Base-by-base conservation (phyloP, 148 eudicot genomes). In the Oxyria digyna region DNA sequence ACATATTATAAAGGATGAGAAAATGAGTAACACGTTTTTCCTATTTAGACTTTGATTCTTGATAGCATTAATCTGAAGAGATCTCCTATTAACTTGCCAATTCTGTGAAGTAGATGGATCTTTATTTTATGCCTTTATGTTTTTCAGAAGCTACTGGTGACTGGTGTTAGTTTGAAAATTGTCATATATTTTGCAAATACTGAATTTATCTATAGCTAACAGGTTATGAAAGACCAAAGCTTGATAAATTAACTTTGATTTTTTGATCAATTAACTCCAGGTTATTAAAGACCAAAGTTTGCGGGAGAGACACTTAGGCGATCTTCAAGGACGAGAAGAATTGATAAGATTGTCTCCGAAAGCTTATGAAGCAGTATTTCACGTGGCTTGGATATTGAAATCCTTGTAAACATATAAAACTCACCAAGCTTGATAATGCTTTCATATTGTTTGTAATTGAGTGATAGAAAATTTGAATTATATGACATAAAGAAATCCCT, bases 251-350 rank as follows among this genome's bases (percentile, higher is more conserved):
- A 45, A 41, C 23, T 72, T 21, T 43, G 17, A 42, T 45, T 23
- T 68, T 14, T 42, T 41, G 15, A 9, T 68, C 49, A 31, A 23
- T 29, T 52, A 33, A 40, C 64, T 72, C 41, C 83, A 91, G 97
- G 92, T 91, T 45, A 75, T 80, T 23, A 81, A 59, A 82, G 93
- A 89, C 48, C 78, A 71, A 67, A 82, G 71, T 69, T 72, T 91
- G 65, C 86, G 96, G 48, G 97, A 91, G 72, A 82, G 97, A 77
- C 85, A 91, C 79, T 71, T 91, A 52, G 97, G 97, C 33, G 97
- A 82, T 70, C 96, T 91, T 68, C 97, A 91, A 84, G 97, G 97
- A 75, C 74, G 73, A 63, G 73, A 80, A 29, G 97, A 91, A 63
- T 70, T 77, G 29, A 72, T 85, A 10, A 85, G 70, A 81, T 20